phyloP scores from a whole-genome alignment of 345 rosid genomes.

The Citrus sinensis region DNA sequence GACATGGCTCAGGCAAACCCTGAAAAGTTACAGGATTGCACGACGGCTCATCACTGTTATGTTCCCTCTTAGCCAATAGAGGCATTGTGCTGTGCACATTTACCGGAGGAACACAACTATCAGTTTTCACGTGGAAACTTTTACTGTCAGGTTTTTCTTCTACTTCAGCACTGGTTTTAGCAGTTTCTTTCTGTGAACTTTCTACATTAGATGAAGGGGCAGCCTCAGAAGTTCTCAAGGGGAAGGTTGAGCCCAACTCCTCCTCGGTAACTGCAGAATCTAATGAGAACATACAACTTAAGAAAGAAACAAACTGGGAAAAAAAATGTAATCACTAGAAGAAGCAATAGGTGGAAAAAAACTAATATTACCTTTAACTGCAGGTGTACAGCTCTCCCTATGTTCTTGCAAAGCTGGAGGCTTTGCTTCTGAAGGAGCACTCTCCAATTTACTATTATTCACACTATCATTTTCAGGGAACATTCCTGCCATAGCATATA shows the following conservation, averaged over 20 bases:
- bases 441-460: slow-evolving; percentile 24
- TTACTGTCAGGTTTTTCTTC: slow-evolving; percentile 12
- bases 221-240: slow-evolving; percentile 21
- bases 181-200: slow-evolving; percentile 21
- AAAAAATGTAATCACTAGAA: neutral
- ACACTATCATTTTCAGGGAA: slow-evolving; percentile 32
- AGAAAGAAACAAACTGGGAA: neutral
- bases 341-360: neutral
- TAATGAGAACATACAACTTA: slow-evolving; percentile 1
- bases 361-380: slow-evolving; percentile 19
- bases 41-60: slow-evolving; percentile 21
- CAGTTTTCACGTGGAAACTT: neutral
- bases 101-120: slow-evolving; percentile 17
- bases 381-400: slow-evolving; percentile 13
- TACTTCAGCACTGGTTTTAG: slow-evolving; percentile 18
- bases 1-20: slow-evolving; percentile 16
- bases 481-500: slow-evolving; percentile 80
- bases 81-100: slow-evolving; percentile 12
- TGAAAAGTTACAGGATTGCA: slow-evolving; percentile 15
- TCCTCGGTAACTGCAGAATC: slow-evolving; percentile 25
- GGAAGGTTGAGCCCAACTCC: slow-evolving; percentile 24
- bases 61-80: slow-evolving; percentile 24
- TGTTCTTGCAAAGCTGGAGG: slow-evolving; percentile 28
- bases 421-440: slow-evolving; percentile 21
- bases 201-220: slow-evolving; percentile 16